Percentiles rank a stretch among this genome's conserved stretches.
Evolutionary conservation across 2,329 filamentous ascomycete species (phyloP).

Genomic region (Fusarium pininemorale): DNA sequence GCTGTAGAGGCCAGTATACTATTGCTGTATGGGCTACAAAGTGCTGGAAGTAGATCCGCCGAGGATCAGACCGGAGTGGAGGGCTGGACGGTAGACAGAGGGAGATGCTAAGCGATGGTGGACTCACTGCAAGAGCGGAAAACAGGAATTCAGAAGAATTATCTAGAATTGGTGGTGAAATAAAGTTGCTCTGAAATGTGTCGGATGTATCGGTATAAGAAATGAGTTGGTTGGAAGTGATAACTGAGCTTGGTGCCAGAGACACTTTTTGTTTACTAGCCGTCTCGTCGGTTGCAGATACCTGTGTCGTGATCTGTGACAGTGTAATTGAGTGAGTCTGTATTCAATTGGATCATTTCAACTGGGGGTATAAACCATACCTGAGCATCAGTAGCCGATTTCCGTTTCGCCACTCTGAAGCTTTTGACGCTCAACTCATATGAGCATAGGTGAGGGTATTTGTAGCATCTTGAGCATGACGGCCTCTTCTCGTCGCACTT

Average conservation of each 20-base stretch:
- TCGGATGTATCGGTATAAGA: background rate
- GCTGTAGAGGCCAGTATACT: conserved; percentile 10
- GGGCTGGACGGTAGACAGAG: background rate
- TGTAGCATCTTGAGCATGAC: background rate
- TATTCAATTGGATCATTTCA: too few relatives aligned
- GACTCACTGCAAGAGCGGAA: accelerated
- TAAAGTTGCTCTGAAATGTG: accelerated
- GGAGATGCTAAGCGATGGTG: background rate
- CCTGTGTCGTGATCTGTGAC: background rate
- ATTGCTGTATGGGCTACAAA: conserved; percentile 1
- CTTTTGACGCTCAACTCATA: conserved; percentile 9
- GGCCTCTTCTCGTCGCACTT: conserved; percentile 12
- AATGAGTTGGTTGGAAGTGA: background rate
- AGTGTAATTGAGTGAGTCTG: background rate
- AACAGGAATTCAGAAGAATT: accelerated
- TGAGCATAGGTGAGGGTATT: background rate
- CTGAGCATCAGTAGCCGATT: background rate
- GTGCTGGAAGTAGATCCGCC: conserved; percentile 7
- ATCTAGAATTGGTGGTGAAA: accelerated
- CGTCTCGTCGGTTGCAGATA: too few relatives aligned
- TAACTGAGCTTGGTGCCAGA: background rate
- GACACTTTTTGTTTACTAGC: accelerated
- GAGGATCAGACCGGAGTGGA: background rate
- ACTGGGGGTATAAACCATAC: background rate
- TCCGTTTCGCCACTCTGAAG: background rate